phyloP scores from a whole-genome alignment of 129 eudicot genomes.

The Tagetes patula region DNA sequence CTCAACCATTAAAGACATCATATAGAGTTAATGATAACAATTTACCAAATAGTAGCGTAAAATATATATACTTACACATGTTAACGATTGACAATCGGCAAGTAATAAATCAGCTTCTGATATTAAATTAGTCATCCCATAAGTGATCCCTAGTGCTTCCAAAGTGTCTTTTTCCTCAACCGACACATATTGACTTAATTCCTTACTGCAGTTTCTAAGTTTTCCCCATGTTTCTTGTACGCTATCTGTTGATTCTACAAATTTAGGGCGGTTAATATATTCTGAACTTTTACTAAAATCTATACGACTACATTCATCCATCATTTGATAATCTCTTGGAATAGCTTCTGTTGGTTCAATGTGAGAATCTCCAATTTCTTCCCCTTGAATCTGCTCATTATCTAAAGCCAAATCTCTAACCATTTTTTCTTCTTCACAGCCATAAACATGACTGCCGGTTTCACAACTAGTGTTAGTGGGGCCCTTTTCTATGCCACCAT shows the following conservation, averaged over 20 bases:
- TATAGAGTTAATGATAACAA: not conserved
- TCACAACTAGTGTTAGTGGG: constrained; percentile 23
- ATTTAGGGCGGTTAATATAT: constrained; percentile 21
- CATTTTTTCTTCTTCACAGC: constrained; percentile 4
- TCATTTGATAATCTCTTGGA: constrained; percentile 52
- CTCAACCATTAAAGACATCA: constrained; percentile 22
- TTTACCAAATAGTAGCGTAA: not conserved
- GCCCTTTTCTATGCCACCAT: constrained; percentile 29
- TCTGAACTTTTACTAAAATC: constrained; percentile 50
- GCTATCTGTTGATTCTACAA: constrained; percentile 28
- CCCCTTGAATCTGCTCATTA: constrained; percentile 34
- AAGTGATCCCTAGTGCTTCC: constrained; percentile 44
- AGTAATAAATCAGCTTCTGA: constrained; percentile 84
- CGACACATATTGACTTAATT: constrained; percentile 47
- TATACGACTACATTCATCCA: constrained; percentile 98
- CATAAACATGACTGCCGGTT: constrained; percentile 20
- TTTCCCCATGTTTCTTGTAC: constrained; percentile 83
- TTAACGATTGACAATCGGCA: constrained; percentile 50
- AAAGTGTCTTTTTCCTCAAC: constrained; percentile 54
- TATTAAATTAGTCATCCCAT: constrained; percentile 62
- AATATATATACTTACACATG: constrained; percentile 48
- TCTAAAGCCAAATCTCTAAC: constrained; percentile 33
- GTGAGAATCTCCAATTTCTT: constrained; percentile 78
- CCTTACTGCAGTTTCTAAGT: constrained; percentile 47
- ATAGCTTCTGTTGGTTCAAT: constrained; percentile 42